phyloP scores from a whole-genome alignment of 257 asterid genomes.

The Asclepias syriaca region DNA sequence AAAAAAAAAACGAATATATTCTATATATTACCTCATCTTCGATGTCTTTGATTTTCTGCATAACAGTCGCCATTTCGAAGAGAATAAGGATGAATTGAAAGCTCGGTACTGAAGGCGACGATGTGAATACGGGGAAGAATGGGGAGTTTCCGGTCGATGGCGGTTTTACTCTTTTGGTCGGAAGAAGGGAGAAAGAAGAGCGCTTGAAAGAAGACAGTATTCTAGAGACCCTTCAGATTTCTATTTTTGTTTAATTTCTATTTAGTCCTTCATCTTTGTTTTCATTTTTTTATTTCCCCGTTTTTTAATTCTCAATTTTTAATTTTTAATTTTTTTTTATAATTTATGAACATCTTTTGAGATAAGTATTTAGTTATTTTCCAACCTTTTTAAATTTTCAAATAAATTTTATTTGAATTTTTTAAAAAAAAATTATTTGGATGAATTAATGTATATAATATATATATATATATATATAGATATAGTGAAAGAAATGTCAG shows the following conservation, averaged over 20 bases:
- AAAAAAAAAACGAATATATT: not conserved
- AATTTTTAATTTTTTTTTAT: no score
- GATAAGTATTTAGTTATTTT: no score
- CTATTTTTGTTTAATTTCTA: not conserved
- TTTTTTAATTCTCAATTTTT: no score
- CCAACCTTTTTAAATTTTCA: no score
- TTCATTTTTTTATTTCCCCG: not conserved
- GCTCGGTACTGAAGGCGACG: not conserved
- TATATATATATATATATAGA: no score
- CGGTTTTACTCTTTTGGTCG: not conserved
- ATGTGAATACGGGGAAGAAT: not conserved
- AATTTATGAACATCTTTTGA: no score
- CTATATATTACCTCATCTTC: conserved; percentile 76
- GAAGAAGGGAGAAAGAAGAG: not conserved
- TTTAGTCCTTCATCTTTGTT: not conserved
- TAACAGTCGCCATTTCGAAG: conserved; percentile 72
- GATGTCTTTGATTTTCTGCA: conserved; percentile 98
- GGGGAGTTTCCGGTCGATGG: not conserved
- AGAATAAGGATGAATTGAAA: not conserved
- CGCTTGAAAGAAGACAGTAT: not conserved
- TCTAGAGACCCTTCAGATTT: not conserved
- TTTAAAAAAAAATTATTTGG: no score
- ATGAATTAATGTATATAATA: no score
- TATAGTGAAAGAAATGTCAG: no score
- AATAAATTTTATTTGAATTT: no score